A percentile compares a stretch with the other conserved stretches of the same genome.
Conservation (phyloP, 805 yeast genomes). For the Lachancea waltii region DNA sequence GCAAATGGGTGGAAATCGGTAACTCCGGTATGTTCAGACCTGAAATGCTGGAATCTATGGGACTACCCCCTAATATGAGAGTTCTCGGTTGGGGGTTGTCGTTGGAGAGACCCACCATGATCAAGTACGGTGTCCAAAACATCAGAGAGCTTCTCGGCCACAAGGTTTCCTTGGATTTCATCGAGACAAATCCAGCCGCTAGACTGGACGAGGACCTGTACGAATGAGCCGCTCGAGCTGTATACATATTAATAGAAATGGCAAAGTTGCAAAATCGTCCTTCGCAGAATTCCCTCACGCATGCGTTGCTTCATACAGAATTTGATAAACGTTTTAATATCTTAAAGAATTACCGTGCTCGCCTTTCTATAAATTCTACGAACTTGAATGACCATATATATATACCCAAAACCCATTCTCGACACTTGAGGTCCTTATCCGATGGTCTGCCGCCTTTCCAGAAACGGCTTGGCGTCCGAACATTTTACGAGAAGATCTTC, state of each 20-base stretch:
- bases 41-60: conserved; percentile 98
- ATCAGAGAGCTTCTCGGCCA: conserved; percentile 96
- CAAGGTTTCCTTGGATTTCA: conserved; percentile 89
- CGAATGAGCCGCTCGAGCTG: conserved; percentile 19
- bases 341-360: not conserved
- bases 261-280: too few species aligned
- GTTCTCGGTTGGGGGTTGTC: conserved; percentile 97
- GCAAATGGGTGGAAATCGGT: conserved; percentile 98
- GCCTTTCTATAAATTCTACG: conserved; percentile 3
- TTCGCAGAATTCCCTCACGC: too few species aligned
- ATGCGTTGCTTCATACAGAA: not conserved
- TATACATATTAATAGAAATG: not conserved
- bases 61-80: conserved; percentile 87
- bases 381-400: not conserved
- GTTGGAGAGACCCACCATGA: conserved; percentile 98
- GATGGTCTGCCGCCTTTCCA: conserved; percentile 9
- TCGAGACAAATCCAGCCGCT: conserved; percentile 95
- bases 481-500: not conserved
- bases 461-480: conserved; percentile 3
- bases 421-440: not conserved
- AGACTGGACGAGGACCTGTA: conserved; percentile 76
- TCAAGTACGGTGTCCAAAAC: conserved; percentile 90
- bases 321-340: not conserved
- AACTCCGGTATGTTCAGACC: conserved; percentile 99
- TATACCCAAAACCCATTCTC: not conserved